These are phyloP conservation scores for Suhomyces vadensis DNA, from an alignment of 805 yeast species.

Conservation along the genomic window DNA sequence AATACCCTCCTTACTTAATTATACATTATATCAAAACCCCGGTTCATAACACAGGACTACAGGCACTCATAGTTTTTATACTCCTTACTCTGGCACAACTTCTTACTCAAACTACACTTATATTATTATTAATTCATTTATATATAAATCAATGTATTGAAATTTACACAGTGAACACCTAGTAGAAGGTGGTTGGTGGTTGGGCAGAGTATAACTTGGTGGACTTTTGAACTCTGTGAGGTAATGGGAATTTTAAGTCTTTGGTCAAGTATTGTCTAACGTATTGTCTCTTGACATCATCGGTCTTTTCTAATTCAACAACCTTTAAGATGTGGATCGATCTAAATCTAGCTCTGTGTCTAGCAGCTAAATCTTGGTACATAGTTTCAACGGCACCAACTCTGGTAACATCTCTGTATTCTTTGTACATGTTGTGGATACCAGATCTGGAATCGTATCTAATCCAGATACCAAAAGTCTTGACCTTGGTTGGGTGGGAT, in stretches of 20 bases:
- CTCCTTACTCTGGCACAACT: neutral
- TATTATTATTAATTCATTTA: conserved; percentile 11
- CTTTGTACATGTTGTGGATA: conserved; percentile 99
- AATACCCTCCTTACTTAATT: too few species aligned
- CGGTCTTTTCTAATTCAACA: conserved; percentile 96
- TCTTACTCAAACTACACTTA: conserved; percentile 1
- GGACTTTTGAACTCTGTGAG: conserved; percentile 97
- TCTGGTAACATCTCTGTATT: conserved; percentile 99
- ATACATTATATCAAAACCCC: too few species aligned
- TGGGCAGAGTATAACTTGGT: conserved; percentile 83
- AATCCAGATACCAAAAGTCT: conserved; percentile 99
- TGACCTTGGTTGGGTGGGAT: conserved; percentile 97
- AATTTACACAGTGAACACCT: conserved; percentile 32
- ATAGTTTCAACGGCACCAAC: conserved; percentile 97
- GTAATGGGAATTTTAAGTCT: conserved; percentile 99
- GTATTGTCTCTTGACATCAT: conserved; percentile 99
- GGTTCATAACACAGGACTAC: too few species aligned
- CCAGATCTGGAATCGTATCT: conserved; percentile 99
- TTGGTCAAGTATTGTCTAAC: conserved; percentile 93
- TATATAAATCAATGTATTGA: conserved; percentile 9
- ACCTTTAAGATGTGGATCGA: conserved; percentile 99
- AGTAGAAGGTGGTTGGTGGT: conserved; percentile 98
- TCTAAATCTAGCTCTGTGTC: conserved; percentile 99
- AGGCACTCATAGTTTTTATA: too few species aligned
- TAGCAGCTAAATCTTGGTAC: conserved; percentile 99